A percentile compares a stretch with the other conserved stretches of the same genome.
phyloP scores from a whole-genome alignment of 106 monocot species.

The Alisma plantagoaquatica region DNA sequence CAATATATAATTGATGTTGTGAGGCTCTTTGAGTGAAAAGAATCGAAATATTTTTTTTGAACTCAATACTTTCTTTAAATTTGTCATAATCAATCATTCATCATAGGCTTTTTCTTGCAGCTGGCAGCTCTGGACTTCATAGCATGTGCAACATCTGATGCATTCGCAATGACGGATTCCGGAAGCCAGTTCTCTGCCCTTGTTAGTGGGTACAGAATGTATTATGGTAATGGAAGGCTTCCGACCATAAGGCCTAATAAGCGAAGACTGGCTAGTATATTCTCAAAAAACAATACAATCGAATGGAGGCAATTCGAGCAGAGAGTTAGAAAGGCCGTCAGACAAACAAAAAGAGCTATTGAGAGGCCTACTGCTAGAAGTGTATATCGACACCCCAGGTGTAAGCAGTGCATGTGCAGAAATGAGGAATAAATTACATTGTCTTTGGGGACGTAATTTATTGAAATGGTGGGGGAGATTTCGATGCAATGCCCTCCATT shows the following conservation, averaged over 20 bases:
- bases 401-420: slow-evolving; percentile 79
- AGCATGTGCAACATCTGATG: slow-evolving; percentile 77
- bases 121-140: slow-evolving; percentile 95
- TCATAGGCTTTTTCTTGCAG: no score
- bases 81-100: no score
- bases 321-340: slow-evolving; percentile 69
- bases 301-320: slow-evolving; percentile 81
- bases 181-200: slow-evolving; percentile 95
- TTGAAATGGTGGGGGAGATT: no score
- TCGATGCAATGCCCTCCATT: no score
- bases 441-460: no score
- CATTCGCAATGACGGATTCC: slow-evolving; percentile 95
- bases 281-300: slow-evolving; percentile 67
- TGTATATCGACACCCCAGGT: slow-evolving; percentile 85
- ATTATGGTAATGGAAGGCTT: slow-evolving; percentile 59
- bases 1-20: no score
- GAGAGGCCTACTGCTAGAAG: slow-evolving; percentile 86
- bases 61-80: no score
- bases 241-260: slow-evolving; percentile 93
- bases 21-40: no score
- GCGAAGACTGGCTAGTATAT: slow-evolving; percentile 62
- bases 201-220: slow-evolving; percentile 88
- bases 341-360: slow-evolving; percentile 58
- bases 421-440: slow-evolving; percentile 34
- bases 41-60: no score